A percentile compares a stretch with the other conserved stretches of the same genome.
Conservation (phyloP, 2,329 filamentous ascomycete species). For the Aurifilum marmelostoma region DNA sequence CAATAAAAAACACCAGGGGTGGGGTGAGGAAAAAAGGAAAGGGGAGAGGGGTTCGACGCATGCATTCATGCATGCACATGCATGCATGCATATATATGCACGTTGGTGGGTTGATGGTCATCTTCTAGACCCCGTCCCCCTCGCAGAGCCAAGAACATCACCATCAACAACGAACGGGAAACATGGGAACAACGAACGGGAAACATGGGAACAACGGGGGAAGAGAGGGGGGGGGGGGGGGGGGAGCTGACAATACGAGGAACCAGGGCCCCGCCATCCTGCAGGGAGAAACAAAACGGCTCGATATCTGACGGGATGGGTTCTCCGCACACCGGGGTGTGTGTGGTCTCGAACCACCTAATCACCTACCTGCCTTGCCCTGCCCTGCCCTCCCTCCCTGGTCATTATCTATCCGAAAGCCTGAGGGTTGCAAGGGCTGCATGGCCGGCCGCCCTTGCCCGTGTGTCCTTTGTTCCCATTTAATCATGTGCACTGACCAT, state of each 20-base stretch:
- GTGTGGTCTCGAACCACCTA: neutral
- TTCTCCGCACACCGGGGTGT: no score
- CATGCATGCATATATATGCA: neutral
- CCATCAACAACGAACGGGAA: neutral
- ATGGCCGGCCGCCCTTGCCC: no score
- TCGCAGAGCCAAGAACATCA: neutral
- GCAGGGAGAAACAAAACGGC: neutral
- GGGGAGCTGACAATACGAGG: neutral
- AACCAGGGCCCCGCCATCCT: neutral
- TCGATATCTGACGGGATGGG: constrained; percentile 21
- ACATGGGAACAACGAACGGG: neutral
- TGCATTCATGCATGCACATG: neutral
- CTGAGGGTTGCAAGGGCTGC: no score
- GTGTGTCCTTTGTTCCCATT: no score
- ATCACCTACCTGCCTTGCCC: no score
- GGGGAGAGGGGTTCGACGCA: neutral
- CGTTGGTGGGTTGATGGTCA: neutral
- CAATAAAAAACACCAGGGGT: neutral
- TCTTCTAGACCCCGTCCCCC: neutral
- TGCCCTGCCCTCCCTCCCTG: neutral
- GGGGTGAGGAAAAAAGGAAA: neutral
- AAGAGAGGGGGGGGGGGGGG: no score
- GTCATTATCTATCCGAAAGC: no score
- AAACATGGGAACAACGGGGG: no score
- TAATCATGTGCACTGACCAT: no score